A percentile compares a stretch with the other conserved stretches of the same genome.
phyloP scores from a whole-genome alignment of 257 asterid species.

The Avicennia marina region DNA sequence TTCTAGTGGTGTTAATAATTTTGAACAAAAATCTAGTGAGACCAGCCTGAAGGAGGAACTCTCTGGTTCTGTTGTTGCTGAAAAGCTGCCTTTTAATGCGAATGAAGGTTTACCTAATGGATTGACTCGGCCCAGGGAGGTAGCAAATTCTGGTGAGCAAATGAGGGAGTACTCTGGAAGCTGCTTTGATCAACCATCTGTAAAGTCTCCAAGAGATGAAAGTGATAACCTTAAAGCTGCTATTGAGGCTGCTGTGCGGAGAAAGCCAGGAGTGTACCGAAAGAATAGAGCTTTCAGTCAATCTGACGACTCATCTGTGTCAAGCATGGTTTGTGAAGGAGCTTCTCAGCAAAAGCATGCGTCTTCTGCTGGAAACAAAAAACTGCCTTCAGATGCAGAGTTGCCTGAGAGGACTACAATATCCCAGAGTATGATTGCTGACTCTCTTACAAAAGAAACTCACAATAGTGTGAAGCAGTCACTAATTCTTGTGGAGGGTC shows the following conservation, averaged over 20 bases:
- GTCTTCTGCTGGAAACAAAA: conserved; percentile 37
- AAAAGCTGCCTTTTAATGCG: conserved; percentile 29
- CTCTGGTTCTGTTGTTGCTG: conserved; percentile 34
- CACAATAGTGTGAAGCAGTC: conserved; percentile 30
- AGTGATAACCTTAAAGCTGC: conserved; percentile 68
- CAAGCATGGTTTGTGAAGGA: too few relatives aligned
- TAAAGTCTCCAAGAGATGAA: conserved; percentile 51
- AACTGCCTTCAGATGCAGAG: conserved; percentile 28
- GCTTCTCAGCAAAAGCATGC: too few relatives aligned
- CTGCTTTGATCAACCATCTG: conserved; percentile 44
- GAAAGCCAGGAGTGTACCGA: conserved; percentile 66
- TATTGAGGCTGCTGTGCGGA: conserved; percentile 79
- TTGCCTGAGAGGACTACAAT: conserved; percentile 37
- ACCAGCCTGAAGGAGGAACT: conserved; percentile 40
- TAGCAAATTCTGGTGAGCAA: conserved; percentile 42
- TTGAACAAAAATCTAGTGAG: conserved; percentile 39
- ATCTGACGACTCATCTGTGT: conserved; percentile 39
- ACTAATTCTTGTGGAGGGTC: conserved; percentile 33
- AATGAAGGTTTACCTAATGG: conserved; percentile 50
- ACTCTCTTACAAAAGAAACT: conserved; percentile 38
- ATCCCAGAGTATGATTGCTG: conserved; percentile 24
- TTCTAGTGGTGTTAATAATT: conserved; percentile 30
- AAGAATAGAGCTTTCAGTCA: conserved; percentile 50
- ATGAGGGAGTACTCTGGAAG: conserved; percentile 49
- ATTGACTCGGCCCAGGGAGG: conserved; percentile 40